Conservation (phyloP, 1,139 yeast genomes). For the Zygoascus hellenicus region DNA sequence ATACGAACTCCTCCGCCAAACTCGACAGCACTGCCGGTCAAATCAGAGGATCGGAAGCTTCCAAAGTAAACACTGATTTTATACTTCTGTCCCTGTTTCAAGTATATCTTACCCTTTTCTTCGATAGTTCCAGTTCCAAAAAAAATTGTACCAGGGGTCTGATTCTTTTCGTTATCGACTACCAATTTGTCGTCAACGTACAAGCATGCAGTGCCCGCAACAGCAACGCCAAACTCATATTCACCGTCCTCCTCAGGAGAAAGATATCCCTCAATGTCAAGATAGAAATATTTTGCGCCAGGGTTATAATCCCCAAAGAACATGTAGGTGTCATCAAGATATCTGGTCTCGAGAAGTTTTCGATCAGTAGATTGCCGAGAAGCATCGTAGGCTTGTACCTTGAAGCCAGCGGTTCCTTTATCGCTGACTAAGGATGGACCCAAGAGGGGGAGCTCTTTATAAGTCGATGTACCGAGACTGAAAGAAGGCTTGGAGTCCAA, state of each 20-base stretch:
- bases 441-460: constrained; percentile 31
- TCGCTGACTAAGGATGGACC: constrained; percentile 26
- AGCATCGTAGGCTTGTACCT: constrained; percentile 39
- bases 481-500: constrained; percentile 31
- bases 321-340: constrained; percentile 36
- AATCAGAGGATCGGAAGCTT: constrained; percentile 42
- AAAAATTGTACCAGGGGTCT: constrained; percentile 45
- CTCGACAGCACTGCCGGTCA: constrained; percentile 28
- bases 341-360: constrained; percentile 36
- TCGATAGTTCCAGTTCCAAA: constrained; percentile 50
- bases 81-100: constrained; percentile 43
- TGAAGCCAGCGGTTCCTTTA: constrained; percentile 41
- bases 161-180: constrained; percentile 52
- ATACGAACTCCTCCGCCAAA: constrained; percentile 34
- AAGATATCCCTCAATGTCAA: constrained; percentile 44
- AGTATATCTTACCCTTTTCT: constrained; percentile 36
- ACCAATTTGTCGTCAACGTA: constrained; percentile 48
- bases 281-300: constrained; percentile 38
- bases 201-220: constrained; percentile 49
- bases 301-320: constrained; percentile 46
- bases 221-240: constrained; percentile 48
- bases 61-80: constrained; percentile 47
- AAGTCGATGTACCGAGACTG: constrained; percentile 37
- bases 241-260: constrained; percentile 44
- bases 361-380: constrained; percentile 37